These are phyloP conservation scores for Juglanconis oblonga DNA, from an alignment of 2,329 filamentous ascomycete genomes.

Conservation along the genomic window DNA sequence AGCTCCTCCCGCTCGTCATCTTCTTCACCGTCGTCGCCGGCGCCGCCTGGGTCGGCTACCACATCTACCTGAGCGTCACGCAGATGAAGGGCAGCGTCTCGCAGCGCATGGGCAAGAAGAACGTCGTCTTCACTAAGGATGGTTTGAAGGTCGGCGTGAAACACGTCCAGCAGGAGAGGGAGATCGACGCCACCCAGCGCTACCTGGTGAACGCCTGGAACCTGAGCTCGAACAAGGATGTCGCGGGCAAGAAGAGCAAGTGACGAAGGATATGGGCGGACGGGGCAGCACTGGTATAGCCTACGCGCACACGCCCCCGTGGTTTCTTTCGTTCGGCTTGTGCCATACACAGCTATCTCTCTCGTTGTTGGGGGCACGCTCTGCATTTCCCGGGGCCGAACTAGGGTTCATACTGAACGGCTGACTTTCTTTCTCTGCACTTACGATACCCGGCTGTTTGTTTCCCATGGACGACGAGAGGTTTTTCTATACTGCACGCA, in stretches of 20 bases:
- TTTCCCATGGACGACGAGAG: no score
- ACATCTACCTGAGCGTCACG: conserved; percentile 66
- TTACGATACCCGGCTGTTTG: not conserved
- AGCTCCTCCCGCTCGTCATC: conserved; percentile 65
- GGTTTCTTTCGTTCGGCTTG: not conserved
- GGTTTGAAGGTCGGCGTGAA: conserved; percentile 70
- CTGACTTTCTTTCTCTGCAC: not conserved
- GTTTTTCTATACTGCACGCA: no score
- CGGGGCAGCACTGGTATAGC: no score
- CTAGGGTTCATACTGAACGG: not conserved
- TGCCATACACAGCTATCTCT: not conserved
- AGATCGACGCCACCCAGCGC: conserved; percentile 71
- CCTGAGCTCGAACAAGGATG: conserved; percentile 37
- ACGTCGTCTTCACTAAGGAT: conserved; percentile 73
- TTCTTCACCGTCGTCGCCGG: conserved; percentile 56
- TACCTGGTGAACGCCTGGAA: conserved; percentile 67
- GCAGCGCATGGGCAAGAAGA: conserved; percentile 71
- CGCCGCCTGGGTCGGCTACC: conserved; percentile 65
- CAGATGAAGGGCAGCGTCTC: conserved; percentile 65
- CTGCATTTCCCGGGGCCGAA: not conserved
- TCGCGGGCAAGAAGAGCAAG: conserved; percentile 27
- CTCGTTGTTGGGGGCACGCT: not conserved
- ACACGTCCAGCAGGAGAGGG: conserved; percentile 64
- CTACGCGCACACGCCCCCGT: not conserved
- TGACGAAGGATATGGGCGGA: conserved; percentile 4